A percentile compares a stretch with the other conserved stretches of the same genome.
phyloP scores from a whole-genome alignment of 202 grass and related monocot species.

The Cymbopogon flexuosus region DNA sequence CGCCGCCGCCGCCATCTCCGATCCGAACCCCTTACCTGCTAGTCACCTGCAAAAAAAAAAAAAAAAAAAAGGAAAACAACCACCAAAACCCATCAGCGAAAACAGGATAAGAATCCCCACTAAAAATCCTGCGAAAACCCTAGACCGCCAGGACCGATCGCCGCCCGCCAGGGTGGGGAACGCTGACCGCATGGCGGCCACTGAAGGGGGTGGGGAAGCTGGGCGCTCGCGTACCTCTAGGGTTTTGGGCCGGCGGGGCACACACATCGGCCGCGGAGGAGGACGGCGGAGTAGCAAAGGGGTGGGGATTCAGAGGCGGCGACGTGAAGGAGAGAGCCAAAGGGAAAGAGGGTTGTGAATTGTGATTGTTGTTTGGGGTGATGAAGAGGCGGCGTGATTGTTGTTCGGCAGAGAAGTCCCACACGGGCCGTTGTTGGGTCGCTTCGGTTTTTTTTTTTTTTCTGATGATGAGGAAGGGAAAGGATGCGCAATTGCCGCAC shows the following conservation, averaged over 20 bases:
- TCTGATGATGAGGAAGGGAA: not conserved
- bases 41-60: constrained; percentile 28
- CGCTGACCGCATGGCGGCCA: not conserved
- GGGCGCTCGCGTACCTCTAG: constrained; percentile 27
- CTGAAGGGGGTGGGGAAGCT: not conserved
- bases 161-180: not conserved
- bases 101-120: not conserved
- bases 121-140: constrained; percentile 36
- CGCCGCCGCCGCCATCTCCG: constrained; percentile 43
- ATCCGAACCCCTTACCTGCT: constrained; percentile 37
- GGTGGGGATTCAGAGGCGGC: constrained; percentile 26
- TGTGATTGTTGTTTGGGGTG: constrained; percentile 1
- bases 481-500: not conserved
- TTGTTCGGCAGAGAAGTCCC: not conserved
- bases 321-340: not conserved
- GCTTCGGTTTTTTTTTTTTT: constrained; percentile 19
- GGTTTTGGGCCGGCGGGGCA: constrained; percentile 23
- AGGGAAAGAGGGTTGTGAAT: not conserved
- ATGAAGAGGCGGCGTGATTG: not conserved
- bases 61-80: not conserved
- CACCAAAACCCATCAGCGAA: not conserved
- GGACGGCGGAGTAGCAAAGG: not conserved
- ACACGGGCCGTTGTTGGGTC: not conserved
- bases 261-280: constrained; percentile 33
- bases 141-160: constrained; percentile 30